A percentile compares a stretch with the other conserved stretches of the same genome.
Conservation (phyloP, 495 filamentous ascomycete genomes). For the Extremus antarcticus region DNA sequence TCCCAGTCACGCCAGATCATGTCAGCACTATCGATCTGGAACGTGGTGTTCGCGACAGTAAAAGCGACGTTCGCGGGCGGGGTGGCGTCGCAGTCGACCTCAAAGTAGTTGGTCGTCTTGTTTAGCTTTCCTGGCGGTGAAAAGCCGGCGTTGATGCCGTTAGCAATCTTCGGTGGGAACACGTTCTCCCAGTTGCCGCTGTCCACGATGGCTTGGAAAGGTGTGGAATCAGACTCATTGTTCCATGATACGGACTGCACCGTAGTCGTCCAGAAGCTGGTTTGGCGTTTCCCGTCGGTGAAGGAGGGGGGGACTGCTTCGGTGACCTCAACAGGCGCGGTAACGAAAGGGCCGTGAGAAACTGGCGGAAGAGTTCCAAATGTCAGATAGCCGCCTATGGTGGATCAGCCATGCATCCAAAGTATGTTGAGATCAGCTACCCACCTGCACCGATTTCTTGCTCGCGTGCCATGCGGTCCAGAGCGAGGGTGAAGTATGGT, state of each 20-base stretch:
- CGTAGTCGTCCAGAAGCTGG: neutral
- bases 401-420: neutral
- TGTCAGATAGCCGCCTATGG: neutral
- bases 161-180: neutral
- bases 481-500: neutral
- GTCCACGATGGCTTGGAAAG: neutral
- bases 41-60: neutral
- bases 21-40: neutral
- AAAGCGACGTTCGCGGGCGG: neutral
- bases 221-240: neutral
- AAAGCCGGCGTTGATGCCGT: neutral
- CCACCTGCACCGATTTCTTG: neutral
- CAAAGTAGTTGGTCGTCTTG: neutral
- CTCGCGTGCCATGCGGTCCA: neutral
- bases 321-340: neutral
- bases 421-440: neutral
- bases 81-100: neutral
- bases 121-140: neutral
- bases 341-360: neutral
- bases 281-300: neutral
- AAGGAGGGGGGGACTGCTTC: neutral
- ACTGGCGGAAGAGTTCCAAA: neutral
- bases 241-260: neutral
- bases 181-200: neutral
- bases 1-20: neutral